Percentiles rank a stretch among this genome's conserved stretches.
Evolutionary conservation across 805 yeast species (phyloP).

Genomic region (Candida manassasensis): DNA sequence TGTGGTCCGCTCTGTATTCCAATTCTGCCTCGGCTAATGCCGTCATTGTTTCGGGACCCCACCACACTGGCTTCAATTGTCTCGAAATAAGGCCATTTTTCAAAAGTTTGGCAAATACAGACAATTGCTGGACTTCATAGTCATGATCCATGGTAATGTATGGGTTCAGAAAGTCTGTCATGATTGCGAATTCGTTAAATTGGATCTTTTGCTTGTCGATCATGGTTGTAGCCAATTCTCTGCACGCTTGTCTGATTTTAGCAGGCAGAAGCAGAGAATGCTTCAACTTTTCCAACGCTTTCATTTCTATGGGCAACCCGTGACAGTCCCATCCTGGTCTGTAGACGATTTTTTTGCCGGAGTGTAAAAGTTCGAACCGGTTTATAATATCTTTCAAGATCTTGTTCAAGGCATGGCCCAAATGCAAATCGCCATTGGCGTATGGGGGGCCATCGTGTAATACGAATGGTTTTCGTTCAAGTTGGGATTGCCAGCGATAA

Average conservation of each 20-base stretch:
- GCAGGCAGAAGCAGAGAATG: conserved; percentile 27
- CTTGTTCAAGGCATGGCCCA: conserved; percentile 91
- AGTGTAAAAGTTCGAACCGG: conserved; percentile 56
- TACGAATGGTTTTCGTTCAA: conserved; percentile 46
- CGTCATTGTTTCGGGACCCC: conserved; percentile 93
- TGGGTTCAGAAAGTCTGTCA: conserved; percentile 75
- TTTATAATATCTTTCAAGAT: conserved; percentile 80
- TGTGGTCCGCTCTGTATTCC: conserved; percentile 73
- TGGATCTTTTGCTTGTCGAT: conserved; percentile 57
- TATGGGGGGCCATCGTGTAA: conserved; percentile 98
- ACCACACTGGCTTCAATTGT: conserved; percentile 91
- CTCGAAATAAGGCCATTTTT: conserved; percentile 66
- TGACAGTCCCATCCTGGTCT: conserved; percentile 99
- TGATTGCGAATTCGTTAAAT: conserved; percentile 68
- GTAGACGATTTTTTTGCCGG: conserved; percentile 62
- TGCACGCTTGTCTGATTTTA: conserved; percentile 65
- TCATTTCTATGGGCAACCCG: conserved; percentile 93
- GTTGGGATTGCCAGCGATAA: conserved; percentile 53
- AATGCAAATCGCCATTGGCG: conserved; percentile 90
- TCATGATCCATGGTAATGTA: conserved; percentile 69
- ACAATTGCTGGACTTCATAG: conserved; percentile 73
- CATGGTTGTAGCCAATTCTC: conserved; percentile 63
- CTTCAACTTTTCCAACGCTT: conserved; percentile 51
- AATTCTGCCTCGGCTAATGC: conserved; percentile 96
- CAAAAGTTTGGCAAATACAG: conserved; percentile 62